Base-by-base conservation (phyloP, 1,139 yeast genomes). In the Yamadazyma aaseri region DNA sequence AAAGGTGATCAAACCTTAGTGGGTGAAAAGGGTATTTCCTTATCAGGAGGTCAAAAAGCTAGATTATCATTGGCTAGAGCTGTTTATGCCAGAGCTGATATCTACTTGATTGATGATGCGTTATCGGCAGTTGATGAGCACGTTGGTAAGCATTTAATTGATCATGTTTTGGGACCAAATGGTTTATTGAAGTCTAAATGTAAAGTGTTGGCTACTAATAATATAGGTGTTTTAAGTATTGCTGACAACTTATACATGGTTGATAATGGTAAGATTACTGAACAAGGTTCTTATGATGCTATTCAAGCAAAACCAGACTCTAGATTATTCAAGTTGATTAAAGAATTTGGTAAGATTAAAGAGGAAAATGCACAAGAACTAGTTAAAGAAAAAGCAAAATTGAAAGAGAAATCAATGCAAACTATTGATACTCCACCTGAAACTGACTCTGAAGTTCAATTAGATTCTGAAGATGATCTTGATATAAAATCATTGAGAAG, bases 1-100 rank as follows among this genome's bases (percentile, higher is more conserved):
- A 86, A 86, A 53, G 97, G 97, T 32, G 97, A 92, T 56, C 67
- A 70, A 36, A 90, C 98, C 2, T 76, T 85, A 51, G 97, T 92
- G 33, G 98, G 98, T 44, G 98, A 92, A 63, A 92, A 90, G 64
- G 98, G 98, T 50, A 87, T 92, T 38, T 86, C 97, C 10, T 70
- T 92, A 38, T 86, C 96, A 31, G 98, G 98, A 40, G 98, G 98
- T 30, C 97, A 92, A 60, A 92, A 90, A 68, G 97, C 97, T 1
- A 80, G 98, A 60, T 66, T 92, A 34, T 80, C 95, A 2, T 72
- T 92, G 42, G 97, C 97, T 2, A 77, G 98, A 58, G 96, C 97
- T 17, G 97, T 92, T 6, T 92, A 92, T 58, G 81, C 97, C 2
- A 77, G 97, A 49, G 95, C 97, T 3, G 97, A 92, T 56, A 80